Evolutionary conservation across 768 basidiomycete species (phyloP).

Genomic region (Mrakia blollopis): DNA sequence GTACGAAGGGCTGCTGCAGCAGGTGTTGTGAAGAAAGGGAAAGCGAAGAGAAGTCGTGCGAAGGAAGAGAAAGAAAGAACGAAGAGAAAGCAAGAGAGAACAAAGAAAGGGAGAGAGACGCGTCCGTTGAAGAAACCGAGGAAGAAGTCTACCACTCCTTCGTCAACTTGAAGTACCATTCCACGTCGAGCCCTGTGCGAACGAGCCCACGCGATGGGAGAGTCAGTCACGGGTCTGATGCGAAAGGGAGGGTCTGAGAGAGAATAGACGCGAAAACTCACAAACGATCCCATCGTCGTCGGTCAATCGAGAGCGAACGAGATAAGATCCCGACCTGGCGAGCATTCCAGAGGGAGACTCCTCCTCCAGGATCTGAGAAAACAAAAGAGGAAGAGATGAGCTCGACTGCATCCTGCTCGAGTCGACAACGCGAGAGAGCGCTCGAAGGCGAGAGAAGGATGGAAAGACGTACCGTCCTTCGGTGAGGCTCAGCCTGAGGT

Average conservation of each 20-base stretch:
- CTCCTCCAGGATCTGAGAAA: conserved; percentile 40
- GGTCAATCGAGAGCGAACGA: conserved; percentile 67
- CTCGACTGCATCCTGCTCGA: too few relatives aligned
- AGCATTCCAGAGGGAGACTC: conserved; percentile 66
- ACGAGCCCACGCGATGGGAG: background rate
- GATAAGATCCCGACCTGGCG: conserved; percentile 74
- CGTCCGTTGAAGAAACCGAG: background rate
- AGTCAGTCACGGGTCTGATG: background rate
- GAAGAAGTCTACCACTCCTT: conserved; percentile 70
- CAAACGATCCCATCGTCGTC: background rate
- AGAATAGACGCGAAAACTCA: conserved; percentile 58
- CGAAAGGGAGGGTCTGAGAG: background rate
- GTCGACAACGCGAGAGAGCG: too few relatives aligned
- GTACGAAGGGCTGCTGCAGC: background rate
- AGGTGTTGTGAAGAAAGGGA: background rate
- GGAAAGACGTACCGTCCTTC: conserved; percentile 49
- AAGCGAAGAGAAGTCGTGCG: background rate
- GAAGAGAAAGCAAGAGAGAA: background rate
- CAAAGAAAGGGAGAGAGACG: too few relatives aligned
- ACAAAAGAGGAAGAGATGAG: background rate
- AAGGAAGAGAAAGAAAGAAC: background rate
- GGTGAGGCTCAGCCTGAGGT: conserved; percentile 64
- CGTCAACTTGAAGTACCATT: conserved; percentile 83
- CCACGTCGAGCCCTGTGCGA: conserved; percentile 55
- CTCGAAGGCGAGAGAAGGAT: background rate